A percentile compares a stretch with the other conserved stretches of the same genome.
Conservation (phyloP, 192 early-diverging fungal species). For the Coemansia furcata region DNA sequence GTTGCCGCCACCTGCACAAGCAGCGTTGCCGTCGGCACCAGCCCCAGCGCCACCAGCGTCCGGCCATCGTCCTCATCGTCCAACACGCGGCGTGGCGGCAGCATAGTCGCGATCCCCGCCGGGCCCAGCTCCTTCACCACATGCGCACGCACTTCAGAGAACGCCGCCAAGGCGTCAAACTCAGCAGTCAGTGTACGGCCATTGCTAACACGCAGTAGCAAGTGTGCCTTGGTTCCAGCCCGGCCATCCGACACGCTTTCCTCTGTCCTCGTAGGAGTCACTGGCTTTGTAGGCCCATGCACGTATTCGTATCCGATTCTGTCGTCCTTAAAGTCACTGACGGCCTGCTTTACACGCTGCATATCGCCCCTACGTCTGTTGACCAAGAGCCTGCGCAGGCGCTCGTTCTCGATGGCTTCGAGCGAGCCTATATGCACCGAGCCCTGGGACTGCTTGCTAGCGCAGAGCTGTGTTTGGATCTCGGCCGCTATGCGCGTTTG, state of each 20-base stretch:
- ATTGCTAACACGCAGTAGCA: slow-evolving; percentile 29
- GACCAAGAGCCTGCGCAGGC: background rate
- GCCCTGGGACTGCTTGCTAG: background rate
- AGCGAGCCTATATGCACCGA: background rate
- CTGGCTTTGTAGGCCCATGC: background rate
- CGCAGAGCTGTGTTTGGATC: background rate
- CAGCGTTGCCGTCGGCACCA: slow-evolving; percentile 32
- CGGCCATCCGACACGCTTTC: background rate
- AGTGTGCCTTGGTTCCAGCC: background rate
- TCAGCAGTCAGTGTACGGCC: slow-evolving; percentile 1
- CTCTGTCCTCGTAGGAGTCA: background rate
- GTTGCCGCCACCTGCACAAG: slow-evolving; percentile 9
- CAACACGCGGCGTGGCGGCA: slow-evolving; percentile 8
- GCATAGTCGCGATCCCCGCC: background rate
- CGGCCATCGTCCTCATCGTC: background rate
- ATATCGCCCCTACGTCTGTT: background rate
- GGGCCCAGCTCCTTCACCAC: slow-evolving; percentile 1
- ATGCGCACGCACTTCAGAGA: slow-evolving; percentile 14
- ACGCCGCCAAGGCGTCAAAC: slow-evolving; percentile 7
- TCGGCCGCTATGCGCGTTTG: background rate
- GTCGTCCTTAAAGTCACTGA: background rate
- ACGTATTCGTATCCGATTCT: background rate
- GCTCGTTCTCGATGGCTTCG: background rate
- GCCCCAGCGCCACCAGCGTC: slow-evolving; percentile 18
- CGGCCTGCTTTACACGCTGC: background rate